phyloP scores from a whole-genome alignment of 2,329 filamentous ascomycete genomes.

The Alternaria metachromatica region DNA sequence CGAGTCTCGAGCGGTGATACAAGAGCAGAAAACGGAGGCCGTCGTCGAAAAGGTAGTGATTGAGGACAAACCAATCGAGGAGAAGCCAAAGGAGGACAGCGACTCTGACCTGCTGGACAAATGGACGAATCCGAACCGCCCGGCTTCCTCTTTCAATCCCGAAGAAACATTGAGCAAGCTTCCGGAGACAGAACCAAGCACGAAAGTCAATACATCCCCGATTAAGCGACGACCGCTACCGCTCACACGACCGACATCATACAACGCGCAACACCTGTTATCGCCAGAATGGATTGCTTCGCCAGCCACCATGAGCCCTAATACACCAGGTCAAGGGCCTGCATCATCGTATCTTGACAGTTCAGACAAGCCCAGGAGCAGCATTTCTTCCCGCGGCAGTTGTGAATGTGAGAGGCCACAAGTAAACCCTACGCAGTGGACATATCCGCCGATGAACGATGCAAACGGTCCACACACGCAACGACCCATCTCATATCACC shows the following conservation, averaged over 20 bases:
- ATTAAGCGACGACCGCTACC: slow-evolving; percentile 23
- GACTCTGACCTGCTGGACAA: slow-evolving; percentile 20
- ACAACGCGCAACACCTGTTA: slow-evolving; percentile 26
- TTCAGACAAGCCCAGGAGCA: slow-evolving; percentile 15
- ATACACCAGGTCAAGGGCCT: slow-evolving; percentile 20
- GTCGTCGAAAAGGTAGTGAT: neutral
- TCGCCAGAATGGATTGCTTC: slow-evolving; percentile 33
- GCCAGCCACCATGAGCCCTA: slow-evolving; percentile 25
- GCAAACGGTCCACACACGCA: slow-evolving; percentile 1
- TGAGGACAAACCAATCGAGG: neutral
- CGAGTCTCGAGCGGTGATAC: neutral
- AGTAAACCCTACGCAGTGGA: slow-evolving; percentile 24
- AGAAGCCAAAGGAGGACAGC: slow-evolving; percentile 3
- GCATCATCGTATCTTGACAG: slow-evolving; percentile 21
- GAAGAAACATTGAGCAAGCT: slow-evolving; percentile 18
- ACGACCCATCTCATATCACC: slow-evolving; percentile 23
- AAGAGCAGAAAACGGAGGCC: neutral
- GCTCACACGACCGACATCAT: slow-evolving; percentile 27
- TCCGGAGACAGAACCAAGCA: slow-evolving; percentile 13
- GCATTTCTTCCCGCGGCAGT: slow-evolving; percentile 24
- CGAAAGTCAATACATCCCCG: slow-evolving; percentile 22
- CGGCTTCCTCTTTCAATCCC: slow-evolving; percentile 23
- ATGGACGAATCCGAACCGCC: slow-evolving; percentile 27
- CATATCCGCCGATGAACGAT: slow-evolving; percentile 15
- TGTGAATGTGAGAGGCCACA: slow-evolving; percentile 22